phyloP scores from a whole-genome alignment of 768 basidiomycete genomes.

The Lactarius sanguifluus region DNA sequence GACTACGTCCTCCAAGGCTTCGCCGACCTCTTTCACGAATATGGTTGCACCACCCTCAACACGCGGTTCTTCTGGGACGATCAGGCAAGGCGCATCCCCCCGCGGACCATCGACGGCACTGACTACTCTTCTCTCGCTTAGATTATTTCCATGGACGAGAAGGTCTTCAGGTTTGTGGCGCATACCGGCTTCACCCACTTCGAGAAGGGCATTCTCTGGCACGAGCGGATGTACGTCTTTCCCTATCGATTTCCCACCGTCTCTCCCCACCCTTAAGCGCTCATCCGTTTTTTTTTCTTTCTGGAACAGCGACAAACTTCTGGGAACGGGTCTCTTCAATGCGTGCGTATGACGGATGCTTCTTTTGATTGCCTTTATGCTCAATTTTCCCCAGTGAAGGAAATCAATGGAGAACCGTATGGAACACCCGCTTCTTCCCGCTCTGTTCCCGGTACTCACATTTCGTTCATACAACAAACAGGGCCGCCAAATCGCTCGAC shows the following conservation, averaged over 20 bases:
- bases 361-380: constrained; percentile 24
- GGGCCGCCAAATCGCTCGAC: constrained; percentile 39
- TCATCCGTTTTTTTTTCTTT: not conserved
- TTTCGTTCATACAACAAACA: not conserved
- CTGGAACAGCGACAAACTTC: constrained; percentile 32
- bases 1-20: constrained; percentile 35
- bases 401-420: constrained; percentile 27
- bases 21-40: constrained; percentile 33
- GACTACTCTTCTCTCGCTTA: not conserved
- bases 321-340: constrained; percentile 59
- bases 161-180: constrained; percentile 26
- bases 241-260: not conserved
- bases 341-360: constrained; percentile 38
- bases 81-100: constrained; percentile 26
- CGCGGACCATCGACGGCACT: not conserved
- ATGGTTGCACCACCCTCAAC: constrained; percentile 36
- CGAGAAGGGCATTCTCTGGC: constrained; percentile 28
- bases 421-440: constrained; percentile 13
- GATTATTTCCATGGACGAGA: constrained; percentile 29
- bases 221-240: constrained; percentile 28
- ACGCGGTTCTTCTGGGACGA: constrained; percentile 38
- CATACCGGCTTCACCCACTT: constrained; percentile 29
- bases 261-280: constrained; percentile 8
- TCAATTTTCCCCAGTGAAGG: constrained; percentile 22
- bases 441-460: constrained; percentile 2